Conservation (phyloP, 2,329 filamentous ascomycete species). For the Daldinia sp. region DNA sequence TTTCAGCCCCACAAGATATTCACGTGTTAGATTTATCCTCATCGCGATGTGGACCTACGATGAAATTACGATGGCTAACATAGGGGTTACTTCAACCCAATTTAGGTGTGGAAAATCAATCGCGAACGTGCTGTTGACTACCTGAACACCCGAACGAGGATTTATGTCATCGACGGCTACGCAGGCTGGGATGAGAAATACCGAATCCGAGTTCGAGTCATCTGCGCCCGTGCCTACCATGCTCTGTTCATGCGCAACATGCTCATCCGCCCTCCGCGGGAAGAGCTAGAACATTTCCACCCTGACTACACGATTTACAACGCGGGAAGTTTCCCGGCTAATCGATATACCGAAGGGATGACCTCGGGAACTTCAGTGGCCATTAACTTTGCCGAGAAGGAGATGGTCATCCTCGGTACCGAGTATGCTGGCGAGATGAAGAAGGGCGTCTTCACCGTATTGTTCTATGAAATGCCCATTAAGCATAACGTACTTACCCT, state of each 20-base stretch:
- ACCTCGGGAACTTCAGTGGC: constrained; percentile 97
- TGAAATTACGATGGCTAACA: constrained; percentile 17
- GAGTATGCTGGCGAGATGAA: constrained; percentile 99
- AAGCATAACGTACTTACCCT: constrained; percentile 99
- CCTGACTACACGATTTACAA: constrained; percentile 99
- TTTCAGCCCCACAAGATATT: constrained; percentile 27
- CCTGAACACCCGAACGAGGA: constrained; percentile 97
- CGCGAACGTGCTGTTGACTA: constrained; percentile 98
- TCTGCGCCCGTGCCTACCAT: constrained; percentile 99
- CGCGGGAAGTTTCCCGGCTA: constrained; percentile 96
- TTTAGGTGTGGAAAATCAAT: constrained; percentile 99
- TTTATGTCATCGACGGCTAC: constrained; percentile 98
- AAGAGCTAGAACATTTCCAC: constrained; percentile 97
- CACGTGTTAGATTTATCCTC: constrained; percentile 28
- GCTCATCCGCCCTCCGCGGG: constrained; percentile 92
- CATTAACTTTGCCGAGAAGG: constrained; percentile 99
- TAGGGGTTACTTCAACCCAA: constrained; percentile 2
- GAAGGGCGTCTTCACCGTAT: constrained; percentile 98
- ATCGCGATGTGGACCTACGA: constrained; percentile 8
- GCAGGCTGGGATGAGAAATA: constrained; percentile 99
- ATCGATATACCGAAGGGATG: constrained; percentile 98
- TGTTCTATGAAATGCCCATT: constrained; percentile 99
- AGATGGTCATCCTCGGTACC: constrained; percentile 99
- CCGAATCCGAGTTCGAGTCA: constrained; percentile 95
- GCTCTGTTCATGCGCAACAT: constrained; percentile 99